Conservation (phyloP, 2,329 filamentous ascomycete species). For the Scleromitrula shiraiana region DNA sequence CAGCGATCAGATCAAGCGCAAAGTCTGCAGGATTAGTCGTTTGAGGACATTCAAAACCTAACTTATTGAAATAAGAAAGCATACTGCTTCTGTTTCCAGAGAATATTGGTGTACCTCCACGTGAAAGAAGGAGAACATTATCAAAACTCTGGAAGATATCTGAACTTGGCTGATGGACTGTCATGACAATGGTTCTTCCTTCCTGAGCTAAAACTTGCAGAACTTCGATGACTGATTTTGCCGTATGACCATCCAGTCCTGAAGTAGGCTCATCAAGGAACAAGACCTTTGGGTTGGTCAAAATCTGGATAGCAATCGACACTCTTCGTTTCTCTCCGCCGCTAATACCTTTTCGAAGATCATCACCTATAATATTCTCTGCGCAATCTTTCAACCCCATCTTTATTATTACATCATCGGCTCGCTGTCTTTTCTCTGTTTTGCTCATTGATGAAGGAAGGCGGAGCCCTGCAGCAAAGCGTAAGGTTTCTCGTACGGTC, state of each 20-base stretch:
- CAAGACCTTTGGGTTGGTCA: slow-evolving; percentile 77
- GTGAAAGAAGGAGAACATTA: slow-evolving; percentile 66
- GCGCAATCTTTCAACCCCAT: slow-evolving; percentile 83
- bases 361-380: slow-evolving; percentile 74
- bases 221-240: slow-evolving; percentile 82
- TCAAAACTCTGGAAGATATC: slow-evolving; percentile 88
- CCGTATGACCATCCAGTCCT: slow-evolving; percentile 65
- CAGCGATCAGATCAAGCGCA: slow-evolving; percentile 63
- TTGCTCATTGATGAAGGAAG: slow-evolving; percentile 45
- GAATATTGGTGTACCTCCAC: slow-evolving; percentile 67
- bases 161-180: slow-evolving; percentile 86
- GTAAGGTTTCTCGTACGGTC: slow-evolving; percentile 54
- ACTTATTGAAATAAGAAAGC: not conserved
- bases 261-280: slow-evolving; percentile 89
- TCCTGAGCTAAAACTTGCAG: slow-evolving; percentile 79
- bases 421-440: slow-evolving; percentile 58
- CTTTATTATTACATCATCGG: slow-evolving; percentile 83
- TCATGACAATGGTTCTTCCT: slow-evolving; percentile 87
- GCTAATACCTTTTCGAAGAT: slow-evolving; percentile 74
- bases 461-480: slow-evolving; percentile 54
- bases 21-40: slow-evolving; percentile 68
- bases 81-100: not conserved
- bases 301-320: slow-evolving; percentile 86
- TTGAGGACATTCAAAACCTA: not conserved
- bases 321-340: slow-evolving; percentile 63